Evolutionary conservation across 352 stramenopile genomes (phyloP), one percentile per base, ranked within the genome.

Genomic region (Sclerospora graminicola): DNA sequence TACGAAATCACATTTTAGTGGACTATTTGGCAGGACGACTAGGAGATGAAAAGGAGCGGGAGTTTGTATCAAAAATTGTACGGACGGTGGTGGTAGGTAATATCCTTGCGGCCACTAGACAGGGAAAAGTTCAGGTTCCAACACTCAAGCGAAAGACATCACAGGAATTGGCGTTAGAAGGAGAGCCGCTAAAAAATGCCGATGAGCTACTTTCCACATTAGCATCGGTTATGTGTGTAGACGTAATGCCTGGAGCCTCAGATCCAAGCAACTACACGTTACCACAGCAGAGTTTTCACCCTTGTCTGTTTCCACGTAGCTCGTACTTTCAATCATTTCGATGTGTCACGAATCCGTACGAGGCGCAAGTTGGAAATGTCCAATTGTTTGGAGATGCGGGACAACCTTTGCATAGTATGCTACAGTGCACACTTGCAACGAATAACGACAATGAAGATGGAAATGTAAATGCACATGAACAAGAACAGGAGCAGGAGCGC

Each of bases 201-300:
- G 84, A 95, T 53, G 59, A 80, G 30, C n/a, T 82, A 24, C 56
- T 95, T 42, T 82, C 82, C 0, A 71, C 71, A 8, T 56, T 93
- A 6, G 72, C 82, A 5, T 58, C 66, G 4, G 69, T 71, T 38
- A 86, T 97, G 64, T 78, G 83, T n/a, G 69, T 97, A 6, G 93
- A 97, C 51, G 57, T 97, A 18, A 83, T 97, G 63, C 91, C 91
- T 0, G 89, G 89, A 19, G 55, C 61, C 16, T 67, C 62, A 27
- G 93, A 97, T 60, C 93, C 92, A 1, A 94, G 72, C 51, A 89
- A 86, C 53, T 82, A 84, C 44, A 67, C 72, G 33, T 76, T 97
- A 57, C 93, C 94, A 8, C 94, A 98, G 64, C 84, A 97, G 57
- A 94, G 92, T 10, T 75, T 99, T 23, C 94, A 98, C 59, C 70